phyloP scores from a whole-genome alignment of 2,329 filamentous ascomycete species.

The Colletotrichum gigasporum region DNA sequence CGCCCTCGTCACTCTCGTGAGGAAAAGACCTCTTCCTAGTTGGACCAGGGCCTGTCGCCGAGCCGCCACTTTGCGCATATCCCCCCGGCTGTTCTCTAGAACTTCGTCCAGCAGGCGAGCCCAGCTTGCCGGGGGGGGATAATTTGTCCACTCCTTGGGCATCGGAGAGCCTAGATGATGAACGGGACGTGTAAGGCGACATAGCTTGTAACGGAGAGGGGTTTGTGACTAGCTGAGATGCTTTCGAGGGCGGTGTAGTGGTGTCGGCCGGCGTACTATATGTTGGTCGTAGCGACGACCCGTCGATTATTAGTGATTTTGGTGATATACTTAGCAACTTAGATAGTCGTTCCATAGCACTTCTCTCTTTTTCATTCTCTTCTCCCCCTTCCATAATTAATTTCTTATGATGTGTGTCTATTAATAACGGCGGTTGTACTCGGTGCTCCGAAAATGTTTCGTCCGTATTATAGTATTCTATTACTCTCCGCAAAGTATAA shows the following conservation, averaged over 20 bases:
- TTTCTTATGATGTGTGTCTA: background rate
- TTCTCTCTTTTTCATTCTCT: background rate
- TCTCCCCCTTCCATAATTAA: background rate
- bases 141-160: background rate
- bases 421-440: background rate
- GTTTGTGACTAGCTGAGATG: background rate
- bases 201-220: background rate
- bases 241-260: background rate
- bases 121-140: background rate
- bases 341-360: background rate
- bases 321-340: background rate
- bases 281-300: background rate
- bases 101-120: background rate
- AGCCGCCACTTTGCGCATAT: background rate
- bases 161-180: background rate
- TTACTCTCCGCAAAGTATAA: background rate
- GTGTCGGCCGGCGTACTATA: background rate
- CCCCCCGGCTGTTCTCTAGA: background rate
- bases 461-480: background rate
- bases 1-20: slow-evolving; percentile 1
- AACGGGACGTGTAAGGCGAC: background rate
- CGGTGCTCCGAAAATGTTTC: background rate
- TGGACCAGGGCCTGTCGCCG: background rate
- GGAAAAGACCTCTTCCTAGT: slow-evolving; percentile 1
- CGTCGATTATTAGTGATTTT: background rate